These are phyloP conservation scores for Quercus glauca DNA, from an alignment of 306 rosid genomes.

Conservation along the genomic window DNA sequence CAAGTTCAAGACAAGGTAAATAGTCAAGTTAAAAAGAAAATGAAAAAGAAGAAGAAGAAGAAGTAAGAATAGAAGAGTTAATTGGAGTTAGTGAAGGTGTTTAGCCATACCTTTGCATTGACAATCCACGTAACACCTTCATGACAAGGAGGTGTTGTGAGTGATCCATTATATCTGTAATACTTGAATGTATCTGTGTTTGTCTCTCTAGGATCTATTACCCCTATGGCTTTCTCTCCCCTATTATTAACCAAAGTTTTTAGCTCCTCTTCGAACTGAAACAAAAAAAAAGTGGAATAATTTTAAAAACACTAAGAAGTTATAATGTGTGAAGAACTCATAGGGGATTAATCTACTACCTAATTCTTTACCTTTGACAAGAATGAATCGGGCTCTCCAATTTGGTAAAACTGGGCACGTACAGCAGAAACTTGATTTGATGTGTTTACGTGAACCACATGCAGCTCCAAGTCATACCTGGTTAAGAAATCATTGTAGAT, in stretches of 20 bases:
- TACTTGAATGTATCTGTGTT: constrained; percentile 40
- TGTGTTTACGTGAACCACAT: constrained; percentile 53
- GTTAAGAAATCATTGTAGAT: not conserved
- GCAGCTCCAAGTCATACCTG: constrained; percentile 68
- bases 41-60: too few species aligned
- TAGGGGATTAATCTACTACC: too few species aligned
- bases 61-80: not conserved
- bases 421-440: constrained; percentile 39
- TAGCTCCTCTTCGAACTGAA: constrained; percentile 43
- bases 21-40: too few species aligned
- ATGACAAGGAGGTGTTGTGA: constrained; percentile 73
- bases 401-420: constrained; percentile 37
- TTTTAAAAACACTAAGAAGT: not conserved
- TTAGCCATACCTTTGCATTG: constrained; percentile 41
- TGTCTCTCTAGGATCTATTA: constrained; percentile 41
- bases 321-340: too few species aligned
- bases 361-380: constrained; percentile 41
- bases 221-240: constrained; percentile 32
- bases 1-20: not conserved
- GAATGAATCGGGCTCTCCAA: constrained; percentile 44
- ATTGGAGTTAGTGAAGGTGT: not conserved
- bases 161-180: constrained; percentile 66
- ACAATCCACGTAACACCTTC: constrained; percentile 75
- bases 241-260: constrained; percentile 16
- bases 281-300: not conserved